Percentiles rank a stretch among this genome's conserved stretches.
These are phyloP conservation scores for Mucor indicus DNA, from an alignment of 371 early-diverging fungal genomes.

Conservation along the genomic window DNA sequence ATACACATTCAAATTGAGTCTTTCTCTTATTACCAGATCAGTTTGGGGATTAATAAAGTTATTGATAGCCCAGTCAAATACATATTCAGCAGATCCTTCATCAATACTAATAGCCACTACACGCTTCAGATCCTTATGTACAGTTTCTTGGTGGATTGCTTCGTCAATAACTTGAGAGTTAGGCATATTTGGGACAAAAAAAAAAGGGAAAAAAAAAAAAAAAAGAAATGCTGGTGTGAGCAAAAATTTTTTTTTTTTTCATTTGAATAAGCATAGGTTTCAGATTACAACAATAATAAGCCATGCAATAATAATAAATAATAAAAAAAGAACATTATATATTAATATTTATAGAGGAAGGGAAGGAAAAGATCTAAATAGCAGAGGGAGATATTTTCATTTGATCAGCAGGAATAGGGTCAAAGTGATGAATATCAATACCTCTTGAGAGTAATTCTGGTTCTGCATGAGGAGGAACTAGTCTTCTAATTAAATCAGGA, in stretches of 20 bases:
- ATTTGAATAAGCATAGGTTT: too few relatives aligned
- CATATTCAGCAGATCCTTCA: slow-evolving; percentile 20
- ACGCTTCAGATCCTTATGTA: slow-evolving; percentile 9
- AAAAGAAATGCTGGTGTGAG: not conserved
- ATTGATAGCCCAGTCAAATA: slow-evolving; percentile 22
- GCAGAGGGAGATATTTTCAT: slow-evolving; percentile 31
- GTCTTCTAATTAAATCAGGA: slow-evolving; percentile 51
- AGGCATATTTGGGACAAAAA: slow-evolving; percentile 8
- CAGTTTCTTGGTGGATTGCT: slow-evolving; percentile 2
- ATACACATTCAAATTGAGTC: too few relatives aligned
- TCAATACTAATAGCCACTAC: slow-evolving; percentile 20
- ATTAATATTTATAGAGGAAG: slow-evolving; percentile 1
- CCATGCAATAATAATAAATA: too few relatives aligned
- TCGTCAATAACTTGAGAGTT: slow-evolving; percentile 10
- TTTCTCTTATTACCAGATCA: slow-evolving; percentile 10
- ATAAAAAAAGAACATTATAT: not conserved
- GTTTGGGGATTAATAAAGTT: slow-evolving; percentile 19
- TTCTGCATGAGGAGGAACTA: slow-evolving; percentile 66
- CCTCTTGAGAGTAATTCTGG: slow-evolving; percentile 49
- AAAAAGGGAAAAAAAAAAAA: not conserved
- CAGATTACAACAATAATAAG: too few relatives aligned
- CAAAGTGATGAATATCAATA: slow-evolving; percentile 46
- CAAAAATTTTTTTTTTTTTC: too few relatives aligned
- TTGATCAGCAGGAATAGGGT: slow-evolving; percentile 42
- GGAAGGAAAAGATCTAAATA: slow-evolving; percentile 8